A percentile compares a stretch with the other conserved stretches of the same genome.
Conservation (phyloP, 305 asterid species). For the Solanum hybrid region DNA sequence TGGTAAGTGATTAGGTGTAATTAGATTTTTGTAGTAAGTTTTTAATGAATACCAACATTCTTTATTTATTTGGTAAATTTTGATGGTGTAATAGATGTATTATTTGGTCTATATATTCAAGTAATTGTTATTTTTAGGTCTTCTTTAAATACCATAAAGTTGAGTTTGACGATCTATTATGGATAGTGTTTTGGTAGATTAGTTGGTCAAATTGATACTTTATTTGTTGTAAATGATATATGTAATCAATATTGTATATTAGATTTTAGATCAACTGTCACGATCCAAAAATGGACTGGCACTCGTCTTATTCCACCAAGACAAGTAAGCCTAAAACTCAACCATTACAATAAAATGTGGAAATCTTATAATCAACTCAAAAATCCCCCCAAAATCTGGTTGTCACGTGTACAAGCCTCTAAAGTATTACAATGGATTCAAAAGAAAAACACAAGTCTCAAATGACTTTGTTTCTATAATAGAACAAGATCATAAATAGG, state of each 20-base stretch:
- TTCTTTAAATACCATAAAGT: background rate
- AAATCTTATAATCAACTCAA: too few relatives aligned
- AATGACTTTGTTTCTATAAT: too few relatives aligned
- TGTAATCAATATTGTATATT: background rate
- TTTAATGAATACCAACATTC: background rate
- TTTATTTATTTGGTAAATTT: background rate
- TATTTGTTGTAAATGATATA: background rate
- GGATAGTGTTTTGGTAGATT: background rate
- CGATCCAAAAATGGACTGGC: too few relatives aligned
- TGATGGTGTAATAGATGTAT: background rate
- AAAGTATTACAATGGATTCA: too few relatives aligned
- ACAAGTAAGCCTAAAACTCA: too few relatives aligned
- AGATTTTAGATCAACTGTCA: background rate
- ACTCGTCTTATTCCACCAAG: too few relatives aligned
- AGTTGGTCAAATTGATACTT: background rate
- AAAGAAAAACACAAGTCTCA: too few relatives aligned
- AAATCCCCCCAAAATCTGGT: too few relatives aligned
- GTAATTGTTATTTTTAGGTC: background rate
- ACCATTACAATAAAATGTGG: too few relatives aligned
- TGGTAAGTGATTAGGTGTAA: background rate
- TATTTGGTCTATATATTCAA: background rate
- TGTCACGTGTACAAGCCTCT: too few relatives aligned
- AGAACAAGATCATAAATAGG: too few relatives aligned
- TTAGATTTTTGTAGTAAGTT: background rate
- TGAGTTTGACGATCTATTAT: background rate